Conservation (phyloP, 305 asterid species). For the Coffea humblotiana region DNA sequence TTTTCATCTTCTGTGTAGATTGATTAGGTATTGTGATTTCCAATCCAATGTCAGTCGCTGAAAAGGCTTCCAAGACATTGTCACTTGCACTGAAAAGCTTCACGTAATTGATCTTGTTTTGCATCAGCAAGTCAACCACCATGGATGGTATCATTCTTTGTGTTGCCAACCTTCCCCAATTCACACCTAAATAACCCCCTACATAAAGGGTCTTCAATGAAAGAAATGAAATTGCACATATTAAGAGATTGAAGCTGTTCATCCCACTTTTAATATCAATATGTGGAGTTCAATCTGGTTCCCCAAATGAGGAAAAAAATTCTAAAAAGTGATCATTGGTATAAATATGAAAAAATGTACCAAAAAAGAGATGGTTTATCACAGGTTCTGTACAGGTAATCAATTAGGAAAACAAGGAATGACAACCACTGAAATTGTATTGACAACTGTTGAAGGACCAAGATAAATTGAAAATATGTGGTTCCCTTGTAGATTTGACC, state of each 20-base stretch:
- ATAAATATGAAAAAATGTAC: too few relatives aligned
- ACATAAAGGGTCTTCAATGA: neutral
- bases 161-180: slow-evolving; percentile 42
- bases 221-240: neutral
- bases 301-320: neutral
- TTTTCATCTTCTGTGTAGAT: neutral
- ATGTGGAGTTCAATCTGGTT: neutral
- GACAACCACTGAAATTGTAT: neutral
- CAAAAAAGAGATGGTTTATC: neutral
- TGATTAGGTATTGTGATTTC: slow-evolving; percentile 30
- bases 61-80: slow-evolving; percentile 38
- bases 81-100: slow-evolving; percentile 28
- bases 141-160: slow-evolving; percentile 48
- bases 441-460: neutral
- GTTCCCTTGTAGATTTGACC: too few relatives aligned
- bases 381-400: neutral
- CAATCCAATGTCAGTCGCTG: slow-evolving; percentile 16
- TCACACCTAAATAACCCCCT: slow-evolving; percentile 30
- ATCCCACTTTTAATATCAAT: neutral
- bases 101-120: slow-evolving; percentile 35
- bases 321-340: neutral
- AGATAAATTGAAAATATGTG: too few relatives aligned
- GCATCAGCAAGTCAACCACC: slow-evolving; percentile 53
- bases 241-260: neutral
- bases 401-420: neutral